Evolutionary conservation across 495 filamentous ascomycete species (phyloP).

Genomic region (Chlorociboria aeruginascens): DNA sequence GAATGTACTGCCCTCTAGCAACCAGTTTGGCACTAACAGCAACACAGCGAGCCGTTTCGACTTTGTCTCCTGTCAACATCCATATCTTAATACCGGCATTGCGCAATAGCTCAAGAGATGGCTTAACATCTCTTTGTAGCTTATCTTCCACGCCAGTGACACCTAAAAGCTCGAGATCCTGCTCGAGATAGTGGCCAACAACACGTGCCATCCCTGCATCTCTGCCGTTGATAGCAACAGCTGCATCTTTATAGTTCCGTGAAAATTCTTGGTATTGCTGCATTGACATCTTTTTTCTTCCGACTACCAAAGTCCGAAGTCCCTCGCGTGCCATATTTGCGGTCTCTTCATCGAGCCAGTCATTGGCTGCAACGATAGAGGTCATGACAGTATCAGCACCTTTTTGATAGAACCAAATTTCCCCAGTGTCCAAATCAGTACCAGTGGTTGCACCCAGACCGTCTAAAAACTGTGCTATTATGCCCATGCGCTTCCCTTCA

Average conservation of each 20-base stretch:
- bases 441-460: conserved; percentile 32
- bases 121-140: conserved; percentile 88
- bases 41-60: conserved; percentile 94
- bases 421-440: conserved; percentile 30
- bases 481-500: conserved; percentile 97
- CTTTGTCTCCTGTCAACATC: conserved; percentile 99
- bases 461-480: conserved; percentile 72
- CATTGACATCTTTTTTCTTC: conserved; percentile 64
- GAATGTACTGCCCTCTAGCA: conserved; percentile 88
- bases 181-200: conserved; percentile 71
- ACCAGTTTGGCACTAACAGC: conserved; percentile 91
- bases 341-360: conserved; percentile 98
- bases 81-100: conserved; percentile 99
- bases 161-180: conserved; percentile 80
- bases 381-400: conserved; percentile 97
- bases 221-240: conserved; percentile 63
- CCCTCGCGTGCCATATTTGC: conserved; percentile 98
- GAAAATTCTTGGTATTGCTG: conserved; percentile 75
- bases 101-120: conserved; percentile 83
- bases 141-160: conserved; percentile 98
- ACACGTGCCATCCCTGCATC: conserved; percentile 72
- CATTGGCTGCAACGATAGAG: conserved; percentile 83
- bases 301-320: conserved; percentile 85
- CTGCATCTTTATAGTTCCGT: conserved; percentile 61
- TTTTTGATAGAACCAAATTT: conserved; percentile 99